Evolutionary conservation across 805 yeast species (phyloP).

Genomic region (Lipomyces lipofer): DNA sequence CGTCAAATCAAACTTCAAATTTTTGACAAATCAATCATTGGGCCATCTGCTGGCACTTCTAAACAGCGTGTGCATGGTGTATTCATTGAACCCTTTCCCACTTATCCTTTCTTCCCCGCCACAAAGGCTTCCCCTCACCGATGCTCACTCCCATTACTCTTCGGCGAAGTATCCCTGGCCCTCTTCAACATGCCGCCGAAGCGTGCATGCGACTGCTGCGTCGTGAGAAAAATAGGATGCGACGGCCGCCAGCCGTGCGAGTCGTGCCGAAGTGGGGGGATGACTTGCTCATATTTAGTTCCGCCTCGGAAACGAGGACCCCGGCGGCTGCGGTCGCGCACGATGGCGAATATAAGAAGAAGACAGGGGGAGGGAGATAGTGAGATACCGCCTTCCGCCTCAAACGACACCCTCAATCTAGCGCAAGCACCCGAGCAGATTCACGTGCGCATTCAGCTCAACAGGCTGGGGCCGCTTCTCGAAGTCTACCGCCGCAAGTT

Average conservation of each 20-base stretch:
- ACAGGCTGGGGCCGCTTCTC: background rate
- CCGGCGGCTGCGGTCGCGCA: background rate
- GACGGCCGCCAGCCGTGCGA: background rate
- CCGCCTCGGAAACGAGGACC: background rate
- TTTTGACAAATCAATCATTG: no score
- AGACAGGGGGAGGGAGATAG: background rate
- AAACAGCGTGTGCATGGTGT: no score
- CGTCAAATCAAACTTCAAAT: no score
- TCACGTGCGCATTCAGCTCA: background rate
- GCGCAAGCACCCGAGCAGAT: background rate
- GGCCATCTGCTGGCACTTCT: no score
- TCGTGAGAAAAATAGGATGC: background rate
- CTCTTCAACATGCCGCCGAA: background rate
- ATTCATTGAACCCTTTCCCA: no score
- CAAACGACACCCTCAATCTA: background rate
- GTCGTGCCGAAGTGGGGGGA: background rate
- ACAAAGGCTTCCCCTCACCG: background rate
- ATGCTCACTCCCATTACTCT: background rate
- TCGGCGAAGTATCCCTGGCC: background rate
- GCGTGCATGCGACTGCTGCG: conserved; percentile 3
- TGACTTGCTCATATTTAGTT: background rate
- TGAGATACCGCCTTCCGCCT: background rate
- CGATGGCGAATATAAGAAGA: background rate
- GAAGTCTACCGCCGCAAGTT: background rate
- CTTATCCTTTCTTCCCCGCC: background rate